Percentiles rank a stretch among this genome's conserved stretches.
Evolutionary conservation across 441 rosid species (phyloP).

Genomic region (Metrosideros polymorpha): DNA sequence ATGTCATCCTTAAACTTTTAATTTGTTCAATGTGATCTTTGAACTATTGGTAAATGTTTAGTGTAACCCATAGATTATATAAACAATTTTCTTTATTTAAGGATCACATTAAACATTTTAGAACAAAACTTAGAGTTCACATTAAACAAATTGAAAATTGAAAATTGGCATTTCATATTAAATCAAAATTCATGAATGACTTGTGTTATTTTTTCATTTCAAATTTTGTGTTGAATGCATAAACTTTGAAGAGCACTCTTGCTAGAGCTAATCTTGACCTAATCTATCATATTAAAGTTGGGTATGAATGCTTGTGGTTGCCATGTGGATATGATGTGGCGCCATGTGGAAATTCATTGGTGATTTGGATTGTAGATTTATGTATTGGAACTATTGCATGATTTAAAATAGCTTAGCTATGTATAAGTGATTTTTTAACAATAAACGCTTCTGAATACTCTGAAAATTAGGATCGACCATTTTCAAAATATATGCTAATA

Average conservation of each 20-base stretch:
- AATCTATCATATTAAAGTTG: background rate
- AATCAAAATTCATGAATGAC: background rate
- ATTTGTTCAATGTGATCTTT: accelerated
- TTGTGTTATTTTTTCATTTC: background rate
- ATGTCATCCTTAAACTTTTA: background rate
- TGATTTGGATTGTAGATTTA: background rate
- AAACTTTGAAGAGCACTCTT: background rate
- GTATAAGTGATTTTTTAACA: background rate
- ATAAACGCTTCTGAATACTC: background rate
- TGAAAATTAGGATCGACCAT: background rate
- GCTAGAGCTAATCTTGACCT: background rate
- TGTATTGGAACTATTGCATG: background rate
- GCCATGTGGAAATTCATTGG: background rate
- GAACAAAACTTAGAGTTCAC: background rate
- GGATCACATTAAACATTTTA: too few relatives aligned
- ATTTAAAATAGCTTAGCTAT: background rate
- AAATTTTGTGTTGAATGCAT: background rate
- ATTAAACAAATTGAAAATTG: background rate
- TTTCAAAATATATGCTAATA: background rate
- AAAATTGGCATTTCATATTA: background rate
- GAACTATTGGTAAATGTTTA: background rate
- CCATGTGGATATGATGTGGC: background rate
- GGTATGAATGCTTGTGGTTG: background rate
- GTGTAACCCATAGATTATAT: background rate
- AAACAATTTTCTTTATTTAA: too few relatives aligned